phyloP scores from a whole-genome alignment of 345 rosid species.

The Aquilaria yunnanensis region DNA sequence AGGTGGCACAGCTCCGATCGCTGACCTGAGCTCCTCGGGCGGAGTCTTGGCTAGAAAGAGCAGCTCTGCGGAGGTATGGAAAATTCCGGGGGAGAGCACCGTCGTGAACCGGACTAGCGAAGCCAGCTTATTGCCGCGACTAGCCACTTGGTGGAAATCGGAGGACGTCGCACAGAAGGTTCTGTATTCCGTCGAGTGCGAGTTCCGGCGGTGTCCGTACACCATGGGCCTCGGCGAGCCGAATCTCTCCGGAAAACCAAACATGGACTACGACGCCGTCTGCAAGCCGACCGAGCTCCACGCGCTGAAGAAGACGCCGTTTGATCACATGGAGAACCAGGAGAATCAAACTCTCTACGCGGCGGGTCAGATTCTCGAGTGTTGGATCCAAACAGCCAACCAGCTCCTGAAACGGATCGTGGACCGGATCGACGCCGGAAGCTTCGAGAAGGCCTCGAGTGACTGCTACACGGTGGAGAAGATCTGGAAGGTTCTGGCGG shows the following conservation, averaged over 20 bases:
- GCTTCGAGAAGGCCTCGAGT: slow-evolving; percentile 42
- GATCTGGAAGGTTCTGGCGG: slow-evolving; percentile 70
- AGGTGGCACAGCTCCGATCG: slow-evolving; percentile 38
- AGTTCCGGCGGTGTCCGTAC: slow-evolving; percentile 70
- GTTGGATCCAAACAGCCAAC: slow-evolving; percentile 57
- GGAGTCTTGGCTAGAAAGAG: slow-evolving; percentile 42
- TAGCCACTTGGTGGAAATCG: slow-evolving; percentile 72
- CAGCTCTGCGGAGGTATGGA: slow-evolving; percentile 71
- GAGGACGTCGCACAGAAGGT: slow-evolving; percentile 61
- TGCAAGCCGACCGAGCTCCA: slow-evolving; percentile 63
- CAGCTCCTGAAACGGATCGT: slow-evolving; percentile 43
- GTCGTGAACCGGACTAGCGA: slow-evolving; percentile 55
- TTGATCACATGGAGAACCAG: slow-evolving; percentile 48
- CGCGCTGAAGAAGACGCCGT: slow-evolving; percentile 41
- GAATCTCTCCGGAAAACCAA: slow-evolving; percentile 69
- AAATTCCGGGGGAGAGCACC: slow-evolving; percentile 31
- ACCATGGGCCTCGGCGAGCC: slow-evolving; percentile 87
- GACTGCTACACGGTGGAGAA: slow-evolving; percentile 57
- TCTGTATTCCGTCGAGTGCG: slow-evolving; percentile 61
- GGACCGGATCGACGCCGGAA: slow-evolving; percentile 32
- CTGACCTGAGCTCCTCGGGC: slow-evolving; percentile 29
- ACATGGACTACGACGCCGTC: slow-evolving; percentile 72
- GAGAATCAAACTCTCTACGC: slow-evolving; percentile 70
- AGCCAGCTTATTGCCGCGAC: slow-evolving; percentile 68
- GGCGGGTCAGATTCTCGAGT: slow-evolving; percentile 73